Percentiles rank a stretch among this genome's conserved stretches.
These are phyloP conservation scores for Capronia americana DNA, from an alignment of 2,329 filamentous ascomycete species.

Conservation along the genomic window DNA sequence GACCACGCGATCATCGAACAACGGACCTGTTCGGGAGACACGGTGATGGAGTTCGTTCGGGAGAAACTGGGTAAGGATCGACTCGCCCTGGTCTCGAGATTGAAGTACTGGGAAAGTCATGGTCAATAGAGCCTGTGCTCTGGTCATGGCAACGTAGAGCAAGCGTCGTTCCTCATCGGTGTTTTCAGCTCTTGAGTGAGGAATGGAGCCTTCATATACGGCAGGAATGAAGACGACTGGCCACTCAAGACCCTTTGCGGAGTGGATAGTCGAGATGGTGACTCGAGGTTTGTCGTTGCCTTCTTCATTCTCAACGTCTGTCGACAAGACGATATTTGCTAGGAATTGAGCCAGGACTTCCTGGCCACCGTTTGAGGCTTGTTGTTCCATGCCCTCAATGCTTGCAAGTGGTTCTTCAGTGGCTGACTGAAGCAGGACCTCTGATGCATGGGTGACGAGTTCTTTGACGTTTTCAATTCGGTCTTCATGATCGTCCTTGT, in stretches of 20 bases:
- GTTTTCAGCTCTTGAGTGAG: slow-evolving; percentile 85
- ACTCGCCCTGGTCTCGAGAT: slow-evolving; percentile 64
- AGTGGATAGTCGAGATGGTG: slow-evolving; percentile 95
- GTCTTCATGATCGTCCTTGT: slow-evolving; percentile 75
- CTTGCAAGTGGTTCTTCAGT: slow-evolving; percentile 62
- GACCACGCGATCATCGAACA: slow-evolving; percentile 68
- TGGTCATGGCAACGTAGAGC: slow-evolving; percentile 95
- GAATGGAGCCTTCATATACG: slow-evolving; percentile 87
- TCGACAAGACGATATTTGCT: slow-evolving; percentile 86
- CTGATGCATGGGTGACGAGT: slow-evolving; percentile 77
- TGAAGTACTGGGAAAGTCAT: slow-evolving; percentile 78
- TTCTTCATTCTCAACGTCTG: slow-evolving; percentile 71
- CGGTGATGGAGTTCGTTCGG: slow-evolving; percentile 59
- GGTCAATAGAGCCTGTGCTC: slow-evolving; percentile 84
- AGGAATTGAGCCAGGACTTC: slow-evolving; percentile 79
- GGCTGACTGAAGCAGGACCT: slow-evolving; percentile 64
- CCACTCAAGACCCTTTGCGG: slow-evolving; percentile 96
- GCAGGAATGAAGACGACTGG: slow-evolving; percentile 92
- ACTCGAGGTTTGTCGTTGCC: slow-evolving; percentile 64
- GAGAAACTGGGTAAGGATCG: slow-evolving; percentile 75
- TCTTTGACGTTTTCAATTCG: slow-evolving; percentile 91
- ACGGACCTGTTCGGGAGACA: slow-evolving; percentile 70
- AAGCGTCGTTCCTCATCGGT: slow-evolving; percentile 84
- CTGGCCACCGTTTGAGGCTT: slow-evolving; percentile 55
- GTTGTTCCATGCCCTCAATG: slow-evolving; percentile 74